phyloP scores from a whole-genome alignment of 192 early-diverging fungal genomes.

The Kappamyces sp. region DNA sequence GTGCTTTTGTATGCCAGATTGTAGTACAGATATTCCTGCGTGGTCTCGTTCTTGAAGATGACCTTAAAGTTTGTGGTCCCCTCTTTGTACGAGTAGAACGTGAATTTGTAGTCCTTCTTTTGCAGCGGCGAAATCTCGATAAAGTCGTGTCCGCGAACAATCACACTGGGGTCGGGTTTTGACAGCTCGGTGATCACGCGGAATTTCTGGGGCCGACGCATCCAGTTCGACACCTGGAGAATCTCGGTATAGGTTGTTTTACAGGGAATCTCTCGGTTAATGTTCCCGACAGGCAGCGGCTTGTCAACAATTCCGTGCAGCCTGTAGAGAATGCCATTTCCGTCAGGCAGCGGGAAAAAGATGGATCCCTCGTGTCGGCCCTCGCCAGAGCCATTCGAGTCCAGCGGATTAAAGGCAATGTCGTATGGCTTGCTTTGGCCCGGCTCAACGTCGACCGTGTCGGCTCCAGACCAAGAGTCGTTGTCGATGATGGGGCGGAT shows the following conservation, averaged over 20 bases:
- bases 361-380: constrained; percentile 55
- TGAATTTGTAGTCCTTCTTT: constrained; percentile 52
- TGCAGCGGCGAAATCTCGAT: constrained; percentile 45
- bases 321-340: constrained; percentile 53
- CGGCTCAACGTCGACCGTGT: constrained; percentile 49
- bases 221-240: constrained; percentile 48
- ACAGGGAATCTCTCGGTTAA: constrained; percentile 50
- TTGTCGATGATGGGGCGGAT: constrained; percentile 57
- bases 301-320: constrained; percentile 52
- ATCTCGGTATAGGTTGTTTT: constrained; percentile 50
- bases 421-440: constrained; percentile 51
- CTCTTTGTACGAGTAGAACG: constrained; percentile 56
- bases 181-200: constrained; percentile 42
- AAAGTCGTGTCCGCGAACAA: constrained; percentile 55
- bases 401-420: constrained; percentile 44
- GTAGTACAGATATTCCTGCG: constrained; percentile 52
- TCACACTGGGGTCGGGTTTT: constrained; percentile 48
- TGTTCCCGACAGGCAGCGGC: constrained; percentile 38
- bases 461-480: constrained; percentile 47
- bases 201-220: constrained; percentile 48
- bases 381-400: constrained; percentile 42
- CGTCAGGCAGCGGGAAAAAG: constrained; percentile 59
- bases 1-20: constrained; percentile 48
- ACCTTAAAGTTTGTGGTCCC: constrained; percentile 43
- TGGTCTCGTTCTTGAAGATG: constrained; percentile 53